Evolutionary conservation across 192 early-diverging fungal genomes (phyloP).

Genomic region (Linnemannia hyalina): DNA sequence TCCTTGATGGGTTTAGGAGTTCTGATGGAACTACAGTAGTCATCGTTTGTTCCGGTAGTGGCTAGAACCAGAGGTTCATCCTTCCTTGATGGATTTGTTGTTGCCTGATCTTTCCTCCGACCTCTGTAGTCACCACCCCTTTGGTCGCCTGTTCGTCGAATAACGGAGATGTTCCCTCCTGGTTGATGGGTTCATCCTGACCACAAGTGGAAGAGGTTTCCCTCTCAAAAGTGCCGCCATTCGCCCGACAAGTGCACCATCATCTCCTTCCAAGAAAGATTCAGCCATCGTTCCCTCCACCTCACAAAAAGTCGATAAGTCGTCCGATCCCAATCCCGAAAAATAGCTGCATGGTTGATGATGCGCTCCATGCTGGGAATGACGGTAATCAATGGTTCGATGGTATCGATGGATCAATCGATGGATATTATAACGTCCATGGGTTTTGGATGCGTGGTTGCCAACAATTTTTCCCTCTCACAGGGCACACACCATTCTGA

Average conservation of each 20-base stretch:
- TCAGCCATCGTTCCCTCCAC: not conserved
- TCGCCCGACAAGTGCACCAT: not conserved
- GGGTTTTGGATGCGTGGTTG: not conserved
- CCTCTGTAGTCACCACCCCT: not conserved
- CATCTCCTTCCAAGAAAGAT: not conserved
- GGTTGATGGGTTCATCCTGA: not conserved
- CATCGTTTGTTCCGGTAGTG: not conserved
- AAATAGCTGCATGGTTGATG: not conserved
- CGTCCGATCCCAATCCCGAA: not conserved
- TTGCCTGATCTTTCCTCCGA: not conserved
- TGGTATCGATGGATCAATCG: conserved; percentile 34
- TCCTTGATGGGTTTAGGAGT: too few relatives aligned
- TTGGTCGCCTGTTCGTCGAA: not conserved
- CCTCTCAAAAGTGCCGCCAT: not conserved
- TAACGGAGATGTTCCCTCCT: not conserved
- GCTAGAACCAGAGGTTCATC: not conserved
- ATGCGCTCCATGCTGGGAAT: not conserved
- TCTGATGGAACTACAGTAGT: not conserved
- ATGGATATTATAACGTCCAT: conserved; percentile 2
- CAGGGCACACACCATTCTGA: conserved; percentile 12
- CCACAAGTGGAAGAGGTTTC: not conserved
- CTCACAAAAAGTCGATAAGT: not conserved
- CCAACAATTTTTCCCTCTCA: not conserved
- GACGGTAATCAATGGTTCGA: not conserved
- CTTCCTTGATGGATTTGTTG: not conserved